Evolutionary conservation across 2,329 filamentous ascomycete genomes (phyloP).

Genomic region (Pestalotiopsis fici): DNA sequence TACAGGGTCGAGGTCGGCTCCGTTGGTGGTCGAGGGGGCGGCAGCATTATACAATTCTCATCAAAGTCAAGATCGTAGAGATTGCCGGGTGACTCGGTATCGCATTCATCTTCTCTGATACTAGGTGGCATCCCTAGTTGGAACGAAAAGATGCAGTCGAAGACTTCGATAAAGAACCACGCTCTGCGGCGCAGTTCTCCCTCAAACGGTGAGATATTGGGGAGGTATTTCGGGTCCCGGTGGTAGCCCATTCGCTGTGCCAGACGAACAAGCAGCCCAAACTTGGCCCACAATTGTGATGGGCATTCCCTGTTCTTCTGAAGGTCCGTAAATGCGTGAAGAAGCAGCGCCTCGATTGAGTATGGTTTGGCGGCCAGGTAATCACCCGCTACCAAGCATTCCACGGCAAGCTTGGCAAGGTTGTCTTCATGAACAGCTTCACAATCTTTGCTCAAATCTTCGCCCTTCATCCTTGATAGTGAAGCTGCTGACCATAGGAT

Average conservation of each 20-base stretch:
- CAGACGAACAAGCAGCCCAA: slow-evolving; percentile 46
- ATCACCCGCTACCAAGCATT: slow-evolving; percentile 49
- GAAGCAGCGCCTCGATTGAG: slow-evolving; percentile 50
- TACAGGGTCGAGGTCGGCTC: slow-evolving; percentile 46
- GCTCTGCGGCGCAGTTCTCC: slow-evolving; percentile 51
- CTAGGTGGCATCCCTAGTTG: slow-evolving; percentile 55
- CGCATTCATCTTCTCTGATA: slow-evolving; percentile 46
- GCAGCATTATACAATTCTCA: slow-evolving; percentile 42
- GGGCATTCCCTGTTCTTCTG: slow-evolving; percentile 42
- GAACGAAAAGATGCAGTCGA: slow-evolving; percentile 50
- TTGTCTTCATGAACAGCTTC: slow-evolving; percentile 26
- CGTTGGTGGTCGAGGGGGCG: slow-evolving; percentile 40
- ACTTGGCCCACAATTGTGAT: slow-evolving; percentile 47
- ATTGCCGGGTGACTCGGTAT: slow-evolving; percentile 46
- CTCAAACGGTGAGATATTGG: slow-evolving; percentile 47
- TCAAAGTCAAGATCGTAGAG: slow-evolving; percentile 53
- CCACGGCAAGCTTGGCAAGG: slow-evolving; percentile 38
- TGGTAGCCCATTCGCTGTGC: slow-evolving; percentile 56
- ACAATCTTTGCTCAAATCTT: slow-evolving; percentile 21
- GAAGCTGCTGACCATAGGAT: slow-evolving; percentile 42
- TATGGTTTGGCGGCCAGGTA: slow-evolving; percentile 46
- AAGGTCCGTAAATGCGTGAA: slow-evolving; percentile 44
- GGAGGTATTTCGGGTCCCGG: slow-evolving; percentile 44
- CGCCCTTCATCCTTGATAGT: slow-evolving; percentile 32
- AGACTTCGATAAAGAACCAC: slow-evolving; percentile 49